Conservation (phyloP, 1,139 yeast genomes). For the Candida dubliniensis region DNA sequence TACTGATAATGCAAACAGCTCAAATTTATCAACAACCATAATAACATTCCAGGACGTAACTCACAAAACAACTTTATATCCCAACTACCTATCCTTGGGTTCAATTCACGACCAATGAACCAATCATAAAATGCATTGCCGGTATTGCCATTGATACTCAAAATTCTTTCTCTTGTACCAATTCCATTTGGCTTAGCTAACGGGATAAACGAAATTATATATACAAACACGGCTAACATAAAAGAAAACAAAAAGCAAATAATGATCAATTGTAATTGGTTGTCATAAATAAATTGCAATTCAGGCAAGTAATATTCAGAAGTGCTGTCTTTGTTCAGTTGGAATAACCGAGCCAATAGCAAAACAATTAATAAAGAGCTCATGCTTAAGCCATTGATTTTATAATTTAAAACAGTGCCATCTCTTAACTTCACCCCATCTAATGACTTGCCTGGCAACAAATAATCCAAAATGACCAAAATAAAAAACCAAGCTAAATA, state of each 20-base stretch:
- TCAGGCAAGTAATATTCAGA: constrained; percentile 60
- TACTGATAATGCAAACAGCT: constrained; percentile 83
- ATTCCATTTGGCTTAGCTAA: constrained; percentile 48
- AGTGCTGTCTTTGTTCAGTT: constrained; percentile 28
- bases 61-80: constrained; percentile 93
- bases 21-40: constrained; percentile 80
- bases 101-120: constrained; percentile 95
- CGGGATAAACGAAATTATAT: constrained; percentile 66
- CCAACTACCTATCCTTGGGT: constrained; percentile 83
- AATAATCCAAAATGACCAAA: constrained; percentile 60
- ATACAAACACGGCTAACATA: constrained; percentile 62
- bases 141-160: constrained; percentile 87
- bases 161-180: constrained; percentile 63
- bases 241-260: constrained; percentile 67
- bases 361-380: constrained; percentile 47
- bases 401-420: constrained; percentile 67
- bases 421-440: constrained; percentile 76
- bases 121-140: constrained; percentile 79
- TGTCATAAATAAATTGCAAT: constrained; percentile 68
- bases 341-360: constrained; percentile 50
- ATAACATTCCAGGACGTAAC: constrained; percentile 88
- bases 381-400: constrained; percentile 75
- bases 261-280: constrained; percentile 64
- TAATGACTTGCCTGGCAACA: constrained; percentile 70
- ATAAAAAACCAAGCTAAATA: constrained; percentile 76